Conservation (phyloP, 2,329 filamentous ascomycete species). For the Botrytis galanthina region DNA sequence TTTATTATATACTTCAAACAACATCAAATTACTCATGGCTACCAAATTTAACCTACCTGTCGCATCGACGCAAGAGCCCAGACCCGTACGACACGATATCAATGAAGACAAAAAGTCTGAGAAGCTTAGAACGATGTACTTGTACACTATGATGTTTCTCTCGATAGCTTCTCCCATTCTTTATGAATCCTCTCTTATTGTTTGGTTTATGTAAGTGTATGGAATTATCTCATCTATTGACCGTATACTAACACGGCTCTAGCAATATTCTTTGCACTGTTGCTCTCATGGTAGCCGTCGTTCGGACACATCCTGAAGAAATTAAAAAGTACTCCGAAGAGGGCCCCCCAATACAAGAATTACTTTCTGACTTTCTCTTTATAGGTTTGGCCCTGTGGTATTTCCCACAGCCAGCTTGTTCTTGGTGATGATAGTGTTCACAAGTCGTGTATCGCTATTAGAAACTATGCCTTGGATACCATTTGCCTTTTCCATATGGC, state of each 20-base stretch:
- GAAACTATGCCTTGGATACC: constrained; percentile 24
- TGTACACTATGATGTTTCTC: constrained; percentile 20
- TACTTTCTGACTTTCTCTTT: background rate
- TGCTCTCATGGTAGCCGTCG: constrained; percentile 12
- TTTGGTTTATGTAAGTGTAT: constrained; percentile 22
- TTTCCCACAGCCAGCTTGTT: background rate
- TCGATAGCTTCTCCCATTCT: constrained; percentile 25
- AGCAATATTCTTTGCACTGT: constrained; percentile 18
- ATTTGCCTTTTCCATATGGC: constrained; percentile 20
- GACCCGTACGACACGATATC: background rate
- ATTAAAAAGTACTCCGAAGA: constrained; percentile 20
- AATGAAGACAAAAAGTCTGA: background rate
- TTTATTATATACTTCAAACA: background rate
- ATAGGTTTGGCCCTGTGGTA: constrained; percentile 7
- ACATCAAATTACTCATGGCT: background rate
- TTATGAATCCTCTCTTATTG: constrained; percentile 10
- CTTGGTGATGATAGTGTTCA: constrained; percentile 7
- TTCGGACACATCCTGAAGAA: constrained; percentile 19
- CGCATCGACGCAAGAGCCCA: background rate
- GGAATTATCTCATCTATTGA: background rate
- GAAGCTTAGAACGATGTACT: background rate
- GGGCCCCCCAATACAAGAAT: background rate
- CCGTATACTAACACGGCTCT: background rate
- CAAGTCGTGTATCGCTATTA: constrained; percentile 17
- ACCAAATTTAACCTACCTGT: background rate